Base-by-base conservation (phyloP, 495 filamentous ascomycete species). In the Aspergillus sparsus region DNA sequence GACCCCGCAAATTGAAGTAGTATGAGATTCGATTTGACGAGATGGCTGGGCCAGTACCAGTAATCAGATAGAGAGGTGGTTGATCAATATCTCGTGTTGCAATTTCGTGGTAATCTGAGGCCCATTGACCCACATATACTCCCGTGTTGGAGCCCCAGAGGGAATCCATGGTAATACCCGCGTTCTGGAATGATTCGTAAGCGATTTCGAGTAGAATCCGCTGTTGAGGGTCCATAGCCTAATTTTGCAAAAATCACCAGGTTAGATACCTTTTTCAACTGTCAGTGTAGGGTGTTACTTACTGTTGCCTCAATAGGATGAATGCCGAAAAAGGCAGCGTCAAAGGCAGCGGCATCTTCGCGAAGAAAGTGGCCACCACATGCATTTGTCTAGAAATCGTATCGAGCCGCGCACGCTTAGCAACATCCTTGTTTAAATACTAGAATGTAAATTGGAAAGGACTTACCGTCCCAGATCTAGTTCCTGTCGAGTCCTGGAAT, bases 271-370 rank as follows among this genome's bases (percentile, higher is more conserved):
- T 9, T 31, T 34, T 49, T 0, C n/a, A n/a, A 32, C 31, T 8
- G 7, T 5, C 4, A 31, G 39, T 9, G 35, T 33, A 6, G 7
- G 18, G 27, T 1, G 11, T 21, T 15, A 56, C 62, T n/a, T 58
- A 72, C 69, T 18, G 76, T 75, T 6, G 84, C 85, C 55, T 89
- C 86, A 15, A 72, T 74, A 0, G 77, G 73, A 1, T 73, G 70
- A 60, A 87, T 82, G 49, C 77, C 78, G 67, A 88, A 89, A 62
- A 89, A 84, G 9, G 68, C 55, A 0, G 83, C 75, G 61, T 89
- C 85, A 57, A 89, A 89, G 2, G 68, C 65, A n/a, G 72, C 72
- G 11, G 81, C 63, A 62, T 87, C 79, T 42, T 83, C 75, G 3
- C 82, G 68, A 7, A 89, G 61, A 63, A 80, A 78, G 52, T 80